A percentile compares a stretch with the other conserved stretches of the same genome.
Conservation (phyloP, 345 rosid species). For the Boechera retrofracta region DNA sequence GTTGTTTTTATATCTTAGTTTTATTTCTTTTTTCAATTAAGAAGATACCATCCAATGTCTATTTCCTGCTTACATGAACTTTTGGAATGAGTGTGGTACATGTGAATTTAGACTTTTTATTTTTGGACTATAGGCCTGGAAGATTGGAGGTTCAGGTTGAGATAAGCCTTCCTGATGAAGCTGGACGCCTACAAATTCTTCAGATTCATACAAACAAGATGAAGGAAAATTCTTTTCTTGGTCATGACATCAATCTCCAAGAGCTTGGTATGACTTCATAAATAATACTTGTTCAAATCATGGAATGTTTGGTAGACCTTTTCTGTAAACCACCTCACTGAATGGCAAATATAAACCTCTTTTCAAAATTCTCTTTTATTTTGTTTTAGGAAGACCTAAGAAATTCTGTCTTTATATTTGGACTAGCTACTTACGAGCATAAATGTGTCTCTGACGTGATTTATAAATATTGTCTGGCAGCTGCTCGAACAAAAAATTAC, state of each 20-base stretch:
- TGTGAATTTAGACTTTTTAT: slow-evolving; percentile 14
- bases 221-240: slow-evolving; percentile 97
- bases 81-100: slow-evolving; percentile 11
- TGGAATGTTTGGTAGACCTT: slow-evolving; percentile 21
- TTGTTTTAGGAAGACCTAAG: slow-evolving; percentile 12
- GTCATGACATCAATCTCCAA: slow-evolving; percentile 80
- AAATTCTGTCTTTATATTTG: slow-evolving; percentile 8
- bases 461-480: slow-evolving; percentile 51
- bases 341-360: not conserved
- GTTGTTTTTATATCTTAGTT: slow-evolving; percentile 2
- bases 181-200: slow-evolving; percentile 94
- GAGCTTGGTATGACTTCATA: slow-evolving; percentile 73
- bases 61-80: slow-evolving; percentile 16
- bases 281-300: slow-evolving; percentile 16
- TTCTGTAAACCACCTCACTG: slow-evolving; percentile 6
- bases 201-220: slow-evolving; percentile 97
- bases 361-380: not conserved
- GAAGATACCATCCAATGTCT: slow-evolving; percentile 2
- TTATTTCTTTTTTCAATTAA: not conserved
- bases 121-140: slow-evolving; percentile 72
- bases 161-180: slow-evolving; percentile 99
- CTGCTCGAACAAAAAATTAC: slow-evolving; percentile 96
- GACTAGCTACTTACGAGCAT: slow-evolving; percentile 19
- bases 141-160: slow-evolving; percentile 98
- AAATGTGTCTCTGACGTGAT: slow-evolving; percentile 4